Conservation (phyloP, 495 filamentous ascomycete species). For the Penicillium odoratum region DNA sequence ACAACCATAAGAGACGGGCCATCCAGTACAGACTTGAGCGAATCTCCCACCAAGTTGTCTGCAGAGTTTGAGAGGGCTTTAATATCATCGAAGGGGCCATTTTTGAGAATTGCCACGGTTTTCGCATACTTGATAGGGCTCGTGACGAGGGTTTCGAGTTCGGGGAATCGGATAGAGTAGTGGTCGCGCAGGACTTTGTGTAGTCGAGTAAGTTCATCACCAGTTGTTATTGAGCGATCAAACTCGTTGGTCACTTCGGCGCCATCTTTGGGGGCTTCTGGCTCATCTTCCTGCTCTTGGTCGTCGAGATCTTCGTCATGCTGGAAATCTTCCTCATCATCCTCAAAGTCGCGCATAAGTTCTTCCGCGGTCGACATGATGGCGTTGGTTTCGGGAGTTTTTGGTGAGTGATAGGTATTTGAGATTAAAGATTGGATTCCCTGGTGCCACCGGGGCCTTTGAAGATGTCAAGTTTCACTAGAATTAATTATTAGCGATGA, state of each 20-base stretch:
- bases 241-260: constrained; percentile 71
- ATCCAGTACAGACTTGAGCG: constrained; percentile 78
- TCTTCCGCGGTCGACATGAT: constrained; percentile 49
- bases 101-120: constrained; percentile 88
- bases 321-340: constrained; percentile 32
- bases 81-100: constrained; percentile 89
- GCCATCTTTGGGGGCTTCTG: constrained; percentile 26
- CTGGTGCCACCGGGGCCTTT: constrained; percentile 15
- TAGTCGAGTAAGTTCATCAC: constrained; percentile 86
- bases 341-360: constrained; percentile 47
- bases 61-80: constrained; percentile 66
- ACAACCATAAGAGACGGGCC: constrained; percentile 92
- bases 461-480: background rate
- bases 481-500: background rate
- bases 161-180: constrained; percentile 91
- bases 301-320: constrained; percentile 27
- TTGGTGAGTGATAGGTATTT: background rate
- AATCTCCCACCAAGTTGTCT: constrained; percentile 72
- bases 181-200: constrained; percentile 96
- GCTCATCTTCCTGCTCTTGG: constrained; percentile 37
- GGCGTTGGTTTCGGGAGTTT: background rate
- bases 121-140: constrained; percentile 95
- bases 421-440: background rate
- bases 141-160: constrained; percentile 90
- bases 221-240: constrained; percentile 86